phyloP scores from a whole-genome alignment of 352 stramenopile species.

The Phytophthora rubi region DNA sequence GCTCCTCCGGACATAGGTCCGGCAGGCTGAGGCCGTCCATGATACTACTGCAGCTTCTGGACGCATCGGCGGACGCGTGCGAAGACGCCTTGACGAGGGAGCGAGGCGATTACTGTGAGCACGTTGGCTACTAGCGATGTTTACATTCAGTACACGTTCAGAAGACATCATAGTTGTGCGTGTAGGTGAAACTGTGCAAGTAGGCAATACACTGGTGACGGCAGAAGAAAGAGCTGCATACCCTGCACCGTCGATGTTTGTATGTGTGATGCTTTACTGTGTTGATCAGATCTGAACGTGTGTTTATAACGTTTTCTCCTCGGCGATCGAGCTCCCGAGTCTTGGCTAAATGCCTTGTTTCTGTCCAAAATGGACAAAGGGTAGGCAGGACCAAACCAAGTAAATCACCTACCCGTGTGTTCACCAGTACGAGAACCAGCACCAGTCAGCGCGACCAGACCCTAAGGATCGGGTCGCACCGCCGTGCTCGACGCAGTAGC shows the following conservation, averaged over 20 bases:
- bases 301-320: neutral
- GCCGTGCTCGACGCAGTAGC: neutral
- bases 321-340: no score
- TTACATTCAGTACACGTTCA: neutral
- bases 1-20: slow-evolving; percentile 1
- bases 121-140: neutral
- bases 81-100: neutral
- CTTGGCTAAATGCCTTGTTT: no score
- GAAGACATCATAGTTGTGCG: neutral
- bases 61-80: no score
- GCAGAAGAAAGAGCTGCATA: neutral
- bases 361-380: no score
- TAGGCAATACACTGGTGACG: no score
- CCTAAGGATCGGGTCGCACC: no score
- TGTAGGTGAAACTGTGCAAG: no score
- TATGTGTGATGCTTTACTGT: neutral
- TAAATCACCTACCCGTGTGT: no score
- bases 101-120: no score
- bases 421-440: no score
- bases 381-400: no score
- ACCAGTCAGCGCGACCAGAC: no score
- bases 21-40: neutral
- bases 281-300: neutral
- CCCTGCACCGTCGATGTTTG: neutral
- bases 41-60: neutral